Base-by-base conservation (phyloP, 257 asterid genomes). In the Nemophila menziesii region DNA sequence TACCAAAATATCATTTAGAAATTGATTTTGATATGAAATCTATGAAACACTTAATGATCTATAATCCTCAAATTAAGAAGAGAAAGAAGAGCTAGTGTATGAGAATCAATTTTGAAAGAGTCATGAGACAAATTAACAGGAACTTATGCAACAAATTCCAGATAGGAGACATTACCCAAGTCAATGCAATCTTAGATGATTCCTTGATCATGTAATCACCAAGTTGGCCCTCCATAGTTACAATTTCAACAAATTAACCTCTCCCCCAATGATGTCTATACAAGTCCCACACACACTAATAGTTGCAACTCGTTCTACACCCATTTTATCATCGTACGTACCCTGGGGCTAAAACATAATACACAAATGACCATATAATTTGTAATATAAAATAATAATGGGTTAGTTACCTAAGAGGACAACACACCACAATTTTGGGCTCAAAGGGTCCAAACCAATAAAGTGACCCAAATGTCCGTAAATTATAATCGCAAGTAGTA, bases 161-260 rank as follows among this genome's bases (percentile, higher is more conserved):
- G n/a, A n/a, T n/a, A n/a, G n/a, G n/a, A n/a, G n/a, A n/a, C n/a
- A n/a, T n/a, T 85, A 90, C 99, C 99, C 96, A 90, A 46, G 99
- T 90, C 64, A 90, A 54, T 51, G 99, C 99, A 65, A 90, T 90
- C 77, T 82, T 94, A 37, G 99, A 96, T 18, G 99, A 90, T 73
- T 90, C 99, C 64, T 90, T 90, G 57, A 85, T 85, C 44, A 90
- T 92, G n/a, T n/a, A n/a, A 56, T 82, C 96, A 64, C 96, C 96
- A 47, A 90, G 96, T 69, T 85, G 99, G 60, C 96, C 99, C 54
- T 58, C 93, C 94, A 82, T 79, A 14, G 73, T 70, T 27, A 84
- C 72, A 49, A 94, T 92, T 77, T 90, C 99, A 60, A 85, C 92
- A 77, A 81, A 90, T 58, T 85, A 60, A 90, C 99, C 71, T 90